A percentile compares a stretch with the other conserved stretches of the same genome.
These are phyloP conservation scores for Glaciozyma martinii DNA, from an alignment of 768 basidiomycete genomes.

Conservation along the genomic window DNA sequence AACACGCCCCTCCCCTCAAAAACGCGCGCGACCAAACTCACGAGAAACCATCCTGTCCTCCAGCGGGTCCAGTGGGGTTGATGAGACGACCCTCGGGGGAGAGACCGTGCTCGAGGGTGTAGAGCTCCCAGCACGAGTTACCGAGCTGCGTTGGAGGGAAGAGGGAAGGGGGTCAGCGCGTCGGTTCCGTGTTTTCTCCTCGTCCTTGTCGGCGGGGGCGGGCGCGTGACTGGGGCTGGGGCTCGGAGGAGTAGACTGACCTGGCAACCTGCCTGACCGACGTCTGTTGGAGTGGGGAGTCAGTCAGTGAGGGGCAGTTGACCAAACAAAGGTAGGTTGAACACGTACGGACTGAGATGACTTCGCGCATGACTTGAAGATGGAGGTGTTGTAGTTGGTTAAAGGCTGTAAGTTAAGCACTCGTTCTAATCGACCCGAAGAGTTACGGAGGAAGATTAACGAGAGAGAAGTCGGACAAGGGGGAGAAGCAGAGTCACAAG, in stretches of 20 bases:
- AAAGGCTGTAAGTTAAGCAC: too few relatives aligned
- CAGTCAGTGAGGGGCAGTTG: not conserved
- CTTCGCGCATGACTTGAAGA: not conserved
- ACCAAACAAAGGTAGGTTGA: not conserved
- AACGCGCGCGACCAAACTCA: too few relatives aligned
- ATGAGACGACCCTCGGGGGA: constrained; percentile 32
- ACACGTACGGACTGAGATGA: not conserved
- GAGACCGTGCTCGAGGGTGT: constrained; percentile 96
- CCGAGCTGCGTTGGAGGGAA: constrained; percentile 56
- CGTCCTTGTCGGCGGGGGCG: not conserved
- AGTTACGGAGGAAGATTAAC: too few relatives aligned
- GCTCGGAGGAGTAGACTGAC: constrained; percentile 43
- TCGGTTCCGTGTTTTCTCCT: not conserved
- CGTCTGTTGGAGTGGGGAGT: constrained; percentile 47
- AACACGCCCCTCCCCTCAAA: too few relatives aligned
- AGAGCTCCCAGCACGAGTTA: constrained; percentile 94
- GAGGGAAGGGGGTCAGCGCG: not conserved
- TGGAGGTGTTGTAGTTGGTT: not conserved
- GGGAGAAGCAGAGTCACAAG: too few relatives aligned
- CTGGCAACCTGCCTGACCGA: constrained; percentile 97
- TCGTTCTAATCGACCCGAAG: too few relatives aligned
- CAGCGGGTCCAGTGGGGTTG: constrained; percentile 23
- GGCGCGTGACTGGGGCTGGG: too few relatives aligned
- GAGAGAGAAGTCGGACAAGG: too few relatives aligned
- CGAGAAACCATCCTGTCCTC: constrained; percentile 75